Evolutionary conservation across 768 basidiomycete species (phyloP).

Genomic region (Cystobasidium ongulense): DNA sequence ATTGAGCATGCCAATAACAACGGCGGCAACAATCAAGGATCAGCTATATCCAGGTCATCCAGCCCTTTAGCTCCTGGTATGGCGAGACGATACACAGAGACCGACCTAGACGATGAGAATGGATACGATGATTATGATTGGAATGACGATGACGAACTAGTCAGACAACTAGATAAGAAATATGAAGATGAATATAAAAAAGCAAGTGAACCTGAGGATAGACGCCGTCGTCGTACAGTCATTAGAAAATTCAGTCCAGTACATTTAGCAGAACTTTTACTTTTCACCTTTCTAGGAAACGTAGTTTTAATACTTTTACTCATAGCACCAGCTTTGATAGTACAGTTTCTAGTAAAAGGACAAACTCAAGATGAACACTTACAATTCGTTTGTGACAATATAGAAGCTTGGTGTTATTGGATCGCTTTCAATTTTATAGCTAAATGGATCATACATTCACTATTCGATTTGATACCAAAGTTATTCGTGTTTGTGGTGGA

Average conservation of each 20-base stretch:
- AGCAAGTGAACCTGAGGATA: slow-evolving; percentile 29
- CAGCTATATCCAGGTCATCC: background rate
- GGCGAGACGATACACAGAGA: background rate
- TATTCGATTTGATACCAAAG: slow-evolving; percentile 61
- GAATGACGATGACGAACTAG: slow-evolving; percentile 69
- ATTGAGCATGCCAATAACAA: background rate
- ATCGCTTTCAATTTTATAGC: slow-evolving; percentile 66
- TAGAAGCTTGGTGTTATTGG: slow-evolving; percentile 75
- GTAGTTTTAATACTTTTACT: slow-evolving; percentile 58
- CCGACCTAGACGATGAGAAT: background rate
- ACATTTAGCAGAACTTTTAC: slow-evolving; percentile 51
- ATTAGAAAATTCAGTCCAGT: slow-evolving; percentile 4
- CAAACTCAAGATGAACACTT: slow-evolving; percentile 48
- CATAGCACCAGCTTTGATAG: slow-evolving; percentile 56
- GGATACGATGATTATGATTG: slow-evolving; percentile 50
- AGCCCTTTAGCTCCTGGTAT: background rate
- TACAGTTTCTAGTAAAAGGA: slow-evolving; percentile 42
- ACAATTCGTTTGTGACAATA: slow-evolving; percentile 60
- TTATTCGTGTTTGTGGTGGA: slow-evolving; percentile 54
- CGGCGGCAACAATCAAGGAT: background rate
- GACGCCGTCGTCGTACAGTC: background rate
- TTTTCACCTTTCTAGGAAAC: slow-evolving; percentile 63
- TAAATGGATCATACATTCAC: slow-evolving; percentile 68
- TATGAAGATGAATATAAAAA: slow-evolving; percentile 53
- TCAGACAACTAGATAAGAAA: slow-evolving; percentile 58